These are phyloP conservation scores for Colletotrichum somersetense DNA, from an alignment of 2,329 filamentous ascomycete species.

Conservation along the genomic window DNA sequence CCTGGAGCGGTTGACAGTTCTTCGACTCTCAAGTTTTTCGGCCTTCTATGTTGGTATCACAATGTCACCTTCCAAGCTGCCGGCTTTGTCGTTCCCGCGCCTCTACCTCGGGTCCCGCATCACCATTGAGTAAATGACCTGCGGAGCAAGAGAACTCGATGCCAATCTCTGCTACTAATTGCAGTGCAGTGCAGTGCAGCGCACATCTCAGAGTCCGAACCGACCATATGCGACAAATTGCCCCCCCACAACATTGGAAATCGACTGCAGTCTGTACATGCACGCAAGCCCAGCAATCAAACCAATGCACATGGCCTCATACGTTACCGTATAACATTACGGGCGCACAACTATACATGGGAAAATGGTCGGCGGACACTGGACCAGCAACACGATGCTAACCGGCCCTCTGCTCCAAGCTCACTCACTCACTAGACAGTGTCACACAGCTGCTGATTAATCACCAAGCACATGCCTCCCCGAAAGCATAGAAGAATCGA, in stretches of 20 bases:
- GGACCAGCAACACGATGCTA: slow-evolving; percentile 17
- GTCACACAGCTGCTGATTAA: slow-evolving; percentile 43
- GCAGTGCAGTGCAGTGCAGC: neutral
- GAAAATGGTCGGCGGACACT: slow-evolving; percentile 9
- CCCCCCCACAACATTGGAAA: slow-evolving; percentile 7
- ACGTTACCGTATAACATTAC: slow-evolving; percentile 21
- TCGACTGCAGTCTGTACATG: slow-evolving; percentile 20
- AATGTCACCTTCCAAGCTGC: slow-evolving; percentile 39
- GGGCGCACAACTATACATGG: neutral
- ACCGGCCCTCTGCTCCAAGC: slow-evolving; percentile 27
- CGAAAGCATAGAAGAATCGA: slow-evolving; percentile 14
- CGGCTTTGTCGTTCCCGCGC: slow-evolving; percentile 29
- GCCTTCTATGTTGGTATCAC: slow-evolving; percentile 26
- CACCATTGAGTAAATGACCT: slow-evolving; percentile 49
- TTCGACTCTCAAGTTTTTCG: slow-evolving; percentile 14
- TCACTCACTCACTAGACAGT: slow-evolving; percentile 21
- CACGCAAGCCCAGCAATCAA: slow-evolving; percentile 26
- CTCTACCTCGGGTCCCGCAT: slow-evolving; percentile 40
- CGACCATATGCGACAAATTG: slow-evolving; percentile 1
- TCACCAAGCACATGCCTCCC: slow-evolving; percentile 45
- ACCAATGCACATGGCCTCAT: slow-evolving; percentile 33
- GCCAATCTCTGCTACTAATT: neutral
- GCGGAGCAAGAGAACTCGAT: slow-evolving; percentile 45
- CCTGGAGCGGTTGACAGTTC: slow-evolving; percentile 12
- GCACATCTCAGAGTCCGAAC: slow-evolving; percentile 19